Base-by-base conservation (phyloP, 2,329 filamentous ascomycete genomes). In the Mycosphaerelloides madeirae region DNA sequence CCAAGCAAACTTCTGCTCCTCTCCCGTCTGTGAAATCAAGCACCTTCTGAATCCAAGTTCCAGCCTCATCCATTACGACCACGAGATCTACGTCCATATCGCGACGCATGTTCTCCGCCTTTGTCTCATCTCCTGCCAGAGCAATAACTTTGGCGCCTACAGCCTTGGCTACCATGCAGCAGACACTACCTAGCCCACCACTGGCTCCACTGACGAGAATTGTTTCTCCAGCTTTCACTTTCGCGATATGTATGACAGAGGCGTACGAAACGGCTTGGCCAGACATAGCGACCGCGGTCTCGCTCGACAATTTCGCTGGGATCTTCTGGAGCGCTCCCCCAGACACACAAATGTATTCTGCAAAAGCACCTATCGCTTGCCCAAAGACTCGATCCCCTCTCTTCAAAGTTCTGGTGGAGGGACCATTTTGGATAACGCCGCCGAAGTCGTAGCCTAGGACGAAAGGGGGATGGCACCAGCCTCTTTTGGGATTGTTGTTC, bases 371-470 rank as follows among this genome's bases (percentile, higher is more conserved):
- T 2, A 72, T 61, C 2, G 60, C 54, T 11, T 70, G 66, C 7
- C 78, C 79, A 53, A 79, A 81, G 19, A 82, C 76, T 13, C 67
- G 63, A 34, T 77, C 72, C 6, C 77, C 78, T 3, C 64, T 63
- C 16, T 58, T 57, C 46, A 76, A 72, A 15, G 25, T 41, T 20
- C 41, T 44, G n/a, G 22, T 38, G 13, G 44, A 15, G 0, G 72
- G 68, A 0, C 69, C 58, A 2, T 62, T 62, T 28, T 71, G 48
- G 1, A 82, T 66, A 2, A 71, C 64, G n/a, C 78, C 79, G 1
- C 77, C 68, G 54, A 81, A 82, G 57, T 82, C 78, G n/a, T 76
- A 75, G 11, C 79, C 79, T 0, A 81, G 69, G 1, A 70, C 72
- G 62, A 83, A 82, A 0, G 78, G 78, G 1, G 78, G 79, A 25